Evolutionary conservation across 108 stramenopile genomes (phyloP), one percentile per base, ranked within the genome.

Genomic region (Cyclostephanos tholiformis): DNA sequence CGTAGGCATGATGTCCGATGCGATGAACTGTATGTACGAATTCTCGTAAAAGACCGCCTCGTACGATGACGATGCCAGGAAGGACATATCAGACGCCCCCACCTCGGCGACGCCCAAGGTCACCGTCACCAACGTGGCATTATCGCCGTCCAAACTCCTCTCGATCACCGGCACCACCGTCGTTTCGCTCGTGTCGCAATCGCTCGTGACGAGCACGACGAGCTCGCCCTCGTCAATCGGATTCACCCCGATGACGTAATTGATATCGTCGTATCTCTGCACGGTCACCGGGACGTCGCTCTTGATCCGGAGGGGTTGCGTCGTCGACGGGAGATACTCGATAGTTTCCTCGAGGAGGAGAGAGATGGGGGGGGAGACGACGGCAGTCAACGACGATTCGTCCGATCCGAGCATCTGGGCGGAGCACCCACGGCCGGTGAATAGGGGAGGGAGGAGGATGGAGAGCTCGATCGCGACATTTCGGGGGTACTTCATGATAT

Each of bases 261-360:
- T 30, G 36, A 30, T 30, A 38, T 30, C 29, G 13, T 30, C 14
- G 14, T 60, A 60, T 4, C 59, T 26, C 16, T 60, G 59, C 14
- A 60, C 19, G 1, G 59, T 60, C 19, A 60, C 29, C 6, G 59
- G 59, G 36, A 60, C 59, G 38, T 60, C 59, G 35, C 59, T 60
- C 38, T 60, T n/a, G 59, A 60, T 60, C 35, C 36, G 30, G 0
- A 60, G 36, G 19, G 36, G 59, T 38, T 60, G n/a, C n/a, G n/a
- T n/a, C n/a, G n/a, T 8, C 14, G 35, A 35, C 38, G 9, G 5
- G 0, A 60, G 38, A 26, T 29, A 26, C 6, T 35, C 32, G 30
- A 6, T 14, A 17, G 29, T 60, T 13, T 39, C n/a, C 38, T 60
- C 59, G 59, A 32, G 38, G 59, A 60, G 59, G 59, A 39, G 12